Percentiles rank a stretch among this genome's conserved stretches.
These are phyloP conservation scores for Xerocomus spinulosus DNA, from an alignment of 768 basidiomycete genomes.

Conservation along the genomic window DNA sequence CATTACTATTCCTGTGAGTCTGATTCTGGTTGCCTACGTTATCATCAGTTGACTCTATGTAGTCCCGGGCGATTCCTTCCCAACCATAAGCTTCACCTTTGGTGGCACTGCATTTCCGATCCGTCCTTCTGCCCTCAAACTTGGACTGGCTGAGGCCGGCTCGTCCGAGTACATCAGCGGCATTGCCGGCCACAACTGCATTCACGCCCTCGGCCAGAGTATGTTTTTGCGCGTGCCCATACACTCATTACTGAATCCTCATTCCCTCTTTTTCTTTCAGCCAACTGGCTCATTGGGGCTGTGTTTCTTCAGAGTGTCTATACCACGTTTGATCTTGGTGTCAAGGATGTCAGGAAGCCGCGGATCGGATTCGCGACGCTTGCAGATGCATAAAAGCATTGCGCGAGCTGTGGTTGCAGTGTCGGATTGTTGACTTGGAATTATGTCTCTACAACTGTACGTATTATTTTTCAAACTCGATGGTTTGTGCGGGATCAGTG, in stretches of 20 bases:
- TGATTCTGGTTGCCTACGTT: no score
- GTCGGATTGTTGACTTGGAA: no score
- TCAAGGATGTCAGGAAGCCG: constrained; percentile 26
- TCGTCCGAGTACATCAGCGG: constrained; percentile 31
- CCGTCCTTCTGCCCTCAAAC: constrained; percentile 31
- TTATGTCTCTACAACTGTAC: no score
- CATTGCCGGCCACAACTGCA: neutral
- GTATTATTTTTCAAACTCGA: no score
- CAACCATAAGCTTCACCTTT: constrained; percentile 33
- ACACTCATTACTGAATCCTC: neutral
- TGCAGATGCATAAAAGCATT: no score
- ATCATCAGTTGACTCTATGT: neutral
- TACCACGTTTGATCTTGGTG: constrained; percentile 38
- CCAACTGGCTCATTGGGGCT: constrained; percentile 13
- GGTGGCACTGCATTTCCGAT: constrained; percentile 34
- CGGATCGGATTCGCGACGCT: constrained; percentile 40
- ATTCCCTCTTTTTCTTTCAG: neutral
- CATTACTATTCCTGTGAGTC: constrained; percentile 27
- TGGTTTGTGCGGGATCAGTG: no score
- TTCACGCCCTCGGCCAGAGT: no score
- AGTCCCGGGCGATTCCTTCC: constrained; percentile 29
- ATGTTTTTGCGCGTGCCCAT: neutral
- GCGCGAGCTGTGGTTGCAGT: no score
- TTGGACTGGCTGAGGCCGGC: constrained; percentile 27
- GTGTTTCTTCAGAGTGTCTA: constrained; percentile 42